A percentile compares a stretch with the other conserved stretches of the same genome.
These are phyloP conservation scores for Echria macrotheca DNA, from an alignment of 495 filamentous ascomycete genomes.

Conservation along the genomic window DNA sequence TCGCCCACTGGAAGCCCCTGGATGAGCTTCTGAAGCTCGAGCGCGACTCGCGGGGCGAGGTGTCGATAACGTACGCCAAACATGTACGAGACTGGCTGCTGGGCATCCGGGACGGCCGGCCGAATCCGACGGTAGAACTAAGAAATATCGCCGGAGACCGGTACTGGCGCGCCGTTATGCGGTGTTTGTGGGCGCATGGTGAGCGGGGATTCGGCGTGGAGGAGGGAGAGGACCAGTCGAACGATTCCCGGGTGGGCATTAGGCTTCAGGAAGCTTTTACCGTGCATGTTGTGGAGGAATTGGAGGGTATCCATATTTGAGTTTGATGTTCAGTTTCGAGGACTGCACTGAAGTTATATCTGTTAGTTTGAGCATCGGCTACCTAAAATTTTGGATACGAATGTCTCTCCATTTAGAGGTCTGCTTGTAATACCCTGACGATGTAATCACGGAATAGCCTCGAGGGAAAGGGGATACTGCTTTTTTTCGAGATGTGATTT, in stretches of 20 bases:
- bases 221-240: slow-evolving; percentile 20
- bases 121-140: slow-evolving; percentile 24
- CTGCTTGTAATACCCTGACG: too few relatives aligned
- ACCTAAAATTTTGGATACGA: too few relatives aligned
- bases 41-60: slow-evolving; percentile 3
- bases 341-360: too few relatives aligned
- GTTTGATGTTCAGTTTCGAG: too few relatives aligned
- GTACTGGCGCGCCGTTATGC: slow-evolving; percentile 22
- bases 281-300: slow-evolving; percentile 23
- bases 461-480: too few relatives aligned
- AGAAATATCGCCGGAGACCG: slow-evolving; percentile 19
- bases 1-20: slow-evolving; percentile 47
- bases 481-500: too few relatives aligned
- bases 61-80: slow-evolving; percentile 21
- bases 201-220: slow-evolving; percentile 26
- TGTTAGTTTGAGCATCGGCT: too few relatives aligned
- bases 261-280: slow-evolving; percentile 27
- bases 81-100: slow-evolving; percentile 25
- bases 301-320: slow-evolving; percentile 16
- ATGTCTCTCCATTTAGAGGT: too few relatives aligned
- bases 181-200: slow-evolving; percentile 30
- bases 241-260: slow-evolving; percentile 18
- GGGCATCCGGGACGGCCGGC: slow-evolving; percentile 5
- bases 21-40: slow-evolving; percentile 33
- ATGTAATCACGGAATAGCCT: too few relatives aligned